Evolutionary conservation across 2,329 filamentous ascomycete species (phyloP).

Genomic region (Fusarium sarcochroum): DNA sequence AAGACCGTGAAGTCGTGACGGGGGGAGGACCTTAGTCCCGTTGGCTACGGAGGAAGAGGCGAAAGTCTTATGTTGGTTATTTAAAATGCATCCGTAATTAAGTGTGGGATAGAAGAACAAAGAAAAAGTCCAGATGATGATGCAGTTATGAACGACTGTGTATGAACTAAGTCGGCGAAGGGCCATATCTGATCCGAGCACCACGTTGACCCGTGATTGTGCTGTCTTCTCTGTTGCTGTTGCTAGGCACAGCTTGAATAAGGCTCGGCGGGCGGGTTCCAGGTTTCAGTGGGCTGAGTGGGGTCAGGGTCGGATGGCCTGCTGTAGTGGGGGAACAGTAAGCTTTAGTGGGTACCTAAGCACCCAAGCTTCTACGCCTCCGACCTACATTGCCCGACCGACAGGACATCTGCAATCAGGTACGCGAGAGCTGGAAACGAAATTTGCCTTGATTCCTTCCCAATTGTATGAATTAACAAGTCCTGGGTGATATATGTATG

Average conservation of each 20-base stretch:
- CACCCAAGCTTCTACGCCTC: conserved; percentile 5
- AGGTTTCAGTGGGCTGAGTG: conserved; percentile 20
- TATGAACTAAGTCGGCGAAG: conserved; percentile 10
- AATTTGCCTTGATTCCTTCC: neutral
- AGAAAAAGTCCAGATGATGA: conserved; percentile 17
- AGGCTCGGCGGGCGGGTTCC: conserved; percentile 24
- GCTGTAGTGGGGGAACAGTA: conserved; percentile 22
- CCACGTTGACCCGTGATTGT: conserved; percentile 11
- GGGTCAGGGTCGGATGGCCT: conserved; percentile 14
- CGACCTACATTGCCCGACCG: conserved; percentile 13
- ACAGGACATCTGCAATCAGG: conserved; percentile 17
- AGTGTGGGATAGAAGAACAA: conserved; percentile 26
- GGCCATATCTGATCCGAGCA: conserved; percentile 37
- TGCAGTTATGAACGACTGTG: neutral
- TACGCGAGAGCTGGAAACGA: conserved; percentile 22
- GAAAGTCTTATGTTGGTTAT: conserved; percentile 24
- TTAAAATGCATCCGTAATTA: neutral
- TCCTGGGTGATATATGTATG: neutral
- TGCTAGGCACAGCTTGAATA: conserved; percentile 1
- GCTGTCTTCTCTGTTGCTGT: neutral
- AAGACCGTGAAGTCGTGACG: conserved; percentile 20
- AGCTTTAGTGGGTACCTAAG: conserved; percentile 27
- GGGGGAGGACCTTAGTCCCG: neutral
- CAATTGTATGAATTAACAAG: neutral
- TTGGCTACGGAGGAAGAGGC: conserved; percentile 14